Evolutionary conservation across 441 rosid species (phyloP).

Genomic region (Eutrema salsugineum): DNA sequence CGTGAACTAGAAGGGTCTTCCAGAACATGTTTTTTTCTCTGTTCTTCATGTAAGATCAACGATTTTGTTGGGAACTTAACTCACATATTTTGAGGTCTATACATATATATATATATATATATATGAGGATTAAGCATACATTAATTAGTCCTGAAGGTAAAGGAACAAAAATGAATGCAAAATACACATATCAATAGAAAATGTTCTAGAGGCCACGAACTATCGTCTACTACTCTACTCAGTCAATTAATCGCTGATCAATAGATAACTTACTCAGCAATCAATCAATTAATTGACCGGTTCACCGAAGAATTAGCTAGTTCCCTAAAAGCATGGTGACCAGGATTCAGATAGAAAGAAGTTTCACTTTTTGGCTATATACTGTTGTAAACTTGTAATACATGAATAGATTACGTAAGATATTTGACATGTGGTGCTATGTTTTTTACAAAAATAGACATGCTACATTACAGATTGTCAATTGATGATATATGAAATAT

Average conservation of each 20-base stretch:
- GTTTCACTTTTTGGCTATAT: neutral
- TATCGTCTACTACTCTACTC: neutral
- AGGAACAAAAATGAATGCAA: neutral
- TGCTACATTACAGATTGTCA: too few relatives aligned
- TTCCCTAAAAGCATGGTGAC: neutral
- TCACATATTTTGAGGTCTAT: neutral
- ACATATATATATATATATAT: neutral
- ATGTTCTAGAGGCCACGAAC: neutral
- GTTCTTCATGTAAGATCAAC: conserved; percentile 28
- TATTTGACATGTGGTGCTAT: too few relatives aligned
- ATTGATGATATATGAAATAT: too few relatives aligned
- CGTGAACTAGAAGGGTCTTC: conserved; percentile 20
- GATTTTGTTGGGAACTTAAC: neutral
- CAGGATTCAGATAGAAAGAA: neutral
- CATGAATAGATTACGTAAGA: too few relatives aligned
- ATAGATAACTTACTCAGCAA: too few relatives aligned
- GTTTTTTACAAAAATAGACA: too few relatives aligned
- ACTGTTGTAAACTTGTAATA: too few relatives aligned
- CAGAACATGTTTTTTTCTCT: conserved; percentile 8
- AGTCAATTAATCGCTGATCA: neutral
- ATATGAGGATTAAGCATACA: neutral
- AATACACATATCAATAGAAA: too few relatives aligned
- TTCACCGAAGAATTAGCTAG: neutral
- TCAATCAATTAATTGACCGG: neutral
- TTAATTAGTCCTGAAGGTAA: neutral